Base-by-base conservation (phyloP, 2,329 filamentous ascomycete species). In the Cordyceps javanica region DNA sequence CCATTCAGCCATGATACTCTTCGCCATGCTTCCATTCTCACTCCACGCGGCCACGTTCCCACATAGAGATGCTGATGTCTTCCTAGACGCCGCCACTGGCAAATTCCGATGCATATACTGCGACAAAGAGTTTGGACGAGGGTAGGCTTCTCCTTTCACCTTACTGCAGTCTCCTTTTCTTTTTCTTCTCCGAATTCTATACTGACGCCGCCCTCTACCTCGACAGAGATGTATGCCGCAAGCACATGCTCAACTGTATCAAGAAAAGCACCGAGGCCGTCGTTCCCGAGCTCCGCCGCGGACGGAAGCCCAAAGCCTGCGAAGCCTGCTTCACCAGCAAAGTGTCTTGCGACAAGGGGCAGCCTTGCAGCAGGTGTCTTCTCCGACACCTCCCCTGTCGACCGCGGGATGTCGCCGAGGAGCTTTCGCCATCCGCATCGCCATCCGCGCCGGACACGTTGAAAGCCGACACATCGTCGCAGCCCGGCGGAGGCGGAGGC, bases 301-400 rank as follows among this genome's bases (percentile, higher is more conserved):
- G 68, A 14, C 66, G 67, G 30, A 68, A 66, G 42, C 63, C 66
- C 0, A 57, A 60, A 1, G 67, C 67, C 3, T 70, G 68, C 55
- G 66, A 68, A 21, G 61, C 62, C 2, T 70, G 68, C 54, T 68
- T 65, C 52, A 62, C 60, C 26, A 66, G 66, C 60, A 68, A 68
- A 32, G 60, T 66, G 13, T 63, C 65, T 19, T 70, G 68, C 56
- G 65, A 69, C 50, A 65, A 61, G 5, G 58, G 49, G 2, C 48
- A 60, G 3, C 66, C 66, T 0, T 70, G 68, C 50, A 54, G 60
- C 3, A 60, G 68, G 25, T 69, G 68, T 49, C 45, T 58, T 5
- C 50, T 62, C 3, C 63, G 66, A 3, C 55, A 59, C 5, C 5
- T 66, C 1, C 19, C 49, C 7, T 63, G 62, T 41, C 55, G 41